Evolutionary conservation across 2,329 filamentous ascomycete species (phyloP).

Genomic region (Didymosphaeria variabile): DNA sequence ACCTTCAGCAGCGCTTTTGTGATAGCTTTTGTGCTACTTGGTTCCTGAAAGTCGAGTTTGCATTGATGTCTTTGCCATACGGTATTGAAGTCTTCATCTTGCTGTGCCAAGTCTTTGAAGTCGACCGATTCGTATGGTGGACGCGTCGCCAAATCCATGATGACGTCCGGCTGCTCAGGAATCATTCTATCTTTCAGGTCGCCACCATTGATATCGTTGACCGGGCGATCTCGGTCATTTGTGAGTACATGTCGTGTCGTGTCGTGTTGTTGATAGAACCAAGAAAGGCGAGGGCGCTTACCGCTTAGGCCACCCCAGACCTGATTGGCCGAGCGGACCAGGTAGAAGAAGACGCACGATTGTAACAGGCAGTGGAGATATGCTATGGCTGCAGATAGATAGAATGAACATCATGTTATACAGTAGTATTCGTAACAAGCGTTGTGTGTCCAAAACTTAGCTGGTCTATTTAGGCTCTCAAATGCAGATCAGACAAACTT

Average conservation of each 20-base stretch:
- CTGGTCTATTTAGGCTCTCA: conserved; percentile 11
- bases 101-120: conserved; percentile 68
- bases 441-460: not conserved
- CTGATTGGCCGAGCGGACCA: conserved; percentile 30
- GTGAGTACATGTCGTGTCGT: not conserved
- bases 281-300: conserved; percentile 23
- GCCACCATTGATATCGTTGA: not conserved
- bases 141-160: conserved; percentile 38
- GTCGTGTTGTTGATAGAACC: not conserved
- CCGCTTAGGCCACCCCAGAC: conserved; percentile 14
- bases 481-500: conserved; percentile 7
- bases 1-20: conserved; percentile 79
- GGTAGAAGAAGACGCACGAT: not conserved
- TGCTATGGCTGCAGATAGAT: too few species aligned
- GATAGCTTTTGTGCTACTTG: conserved; percentile 75
- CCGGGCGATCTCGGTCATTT: not conserved
- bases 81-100: conserved; percentile 68
- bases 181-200: not conserved
- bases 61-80: conserved; percentile 56
- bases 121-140: conserved; percentile 66
- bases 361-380: not conserved
- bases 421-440: conserved; percentile 7
- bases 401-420: not conserved
- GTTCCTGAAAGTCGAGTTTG: conserved; percentile 82
- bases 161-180: not conserved